Evolutionary conservation across 805 yeast species (phyloP).

Genomic region (Starmerella potacharoeniae): DNA sequence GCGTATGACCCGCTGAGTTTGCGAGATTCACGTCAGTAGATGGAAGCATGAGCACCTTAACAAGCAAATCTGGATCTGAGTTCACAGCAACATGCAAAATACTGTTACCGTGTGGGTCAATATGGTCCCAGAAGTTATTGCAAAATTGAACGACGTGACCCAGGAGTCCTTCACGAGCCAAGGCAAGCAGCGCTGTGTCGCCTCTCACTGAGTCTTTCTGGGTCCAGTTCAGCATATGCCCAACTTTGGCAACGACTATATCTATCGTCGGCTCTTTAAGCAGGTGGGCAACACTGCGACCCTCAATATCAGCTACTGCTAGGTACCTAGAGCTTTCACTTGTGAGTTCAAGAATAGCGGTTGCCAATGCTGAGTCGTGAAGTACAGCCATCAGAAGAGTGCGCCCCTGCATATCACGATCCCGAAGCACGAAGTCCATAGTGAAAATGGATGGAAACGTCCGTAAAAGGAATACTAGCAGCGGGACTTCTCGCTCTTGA

Average conservation of each 20-base stretch:
- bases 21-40: slow-evolving; percentile 46
- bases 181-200: background rate
- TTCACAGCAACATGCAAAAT: slow-evolving; percentile 53
- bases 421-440: slow-evolving; percentile 56
- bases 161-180: slow-evolving; percentile 5
- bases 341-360: slow-evolving; percentile 35
- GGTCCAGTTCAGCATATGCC: background rate
- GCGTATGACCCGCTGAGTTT: slow-evolving; percentile 51
- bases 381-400: slow-evolving; percentile 54
- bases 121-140: slow-evolving; percentile 38
- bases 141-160: background rate
- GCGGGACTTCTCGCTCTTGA: slow-evolving; percentile 25
- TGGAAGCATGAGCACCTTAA: slow-evolving; percentile 20
- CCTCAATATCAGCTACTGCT: slow-evolving; percentile 39
- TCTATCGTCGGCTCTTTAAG: slow-evolving; percentile 35
- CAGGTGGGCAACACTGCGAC: slow-evolving; percentile 64
- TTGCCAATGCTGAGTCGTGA: slow-evolving; percentile 39
- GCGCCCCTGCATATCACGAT: slow-evolving; percentile 42
- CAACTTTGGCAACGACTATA: background rate
- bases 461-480: slow-evolving; percentile 37
- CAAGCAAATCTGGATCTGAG: slow-evolving; percentile 30
- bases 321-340: slow-evolving; percentile 42
- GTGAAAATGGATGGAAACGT: slow-evolving; percentile 36
- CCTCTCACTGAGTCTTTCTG: background rate
- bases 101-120: slow-evolving; percentile 64